Evolutionary conservation across 2,329 filamentous ascomycete species (phyloP).

Genomic region (Calonectria pteridis): DNA sequence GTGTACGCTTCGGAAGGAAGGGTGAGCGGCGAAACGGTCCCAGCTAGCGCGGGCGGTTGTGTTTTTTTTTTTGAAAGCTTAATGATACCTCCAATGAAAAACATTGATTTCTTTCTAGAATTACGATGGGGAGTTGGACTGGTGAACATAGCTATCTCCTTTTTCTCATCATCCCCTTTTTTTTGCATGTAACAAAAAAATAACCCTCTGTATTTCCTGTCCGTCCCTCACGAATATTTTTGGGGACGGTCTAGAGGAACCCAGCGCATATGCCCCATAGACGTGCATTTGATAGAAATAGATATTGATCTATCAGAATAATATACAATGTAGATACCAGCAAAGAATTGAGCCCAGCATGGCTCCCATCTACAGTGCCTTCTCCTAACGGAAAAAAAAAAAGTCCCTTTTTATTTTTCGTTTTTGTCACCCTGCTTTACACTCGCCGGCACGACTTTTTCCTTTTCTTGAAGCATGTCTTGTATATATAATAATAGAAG

Average conservation of each 20-base stretch:
- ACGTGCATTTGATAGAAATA: conserved; percentile 11
- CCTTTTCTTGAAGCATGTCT: background rate
- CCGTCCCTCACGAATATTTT: background rate
- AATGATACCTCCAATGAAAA: conserved; percentile 50
- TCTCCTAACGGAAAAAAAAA: background rate
- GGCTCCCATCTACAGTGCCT: background rate
- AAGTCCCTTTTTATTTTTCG: background rate
- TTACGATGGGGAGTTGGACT: background rate
- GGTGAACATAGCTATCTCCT: background rate
- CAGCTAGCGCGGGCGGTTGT: conserved; percentile 38
- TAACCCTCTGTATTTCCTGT: conserved; percentile 19
- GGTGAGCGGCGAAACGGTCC: conserved; percentile 37
- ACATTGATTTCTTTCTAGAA: conserved; percentile 30
- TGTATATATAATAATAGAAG: background rate
- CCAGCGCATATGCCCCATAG: conserved; percentile 12
- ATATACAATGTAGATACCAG: conserved; percentile 8
- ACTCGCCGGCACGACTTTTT: background rate
- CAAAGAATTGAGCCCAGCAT: background rate
- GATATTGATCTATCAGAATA: conserved; percentile 14
- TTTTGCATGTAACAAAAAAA: conserved; percentile 25
- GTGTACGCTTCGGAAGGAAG: conserved; percentile 32
- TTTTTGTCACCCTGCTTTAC: background rate
- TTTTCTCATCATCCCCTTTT: background rate
- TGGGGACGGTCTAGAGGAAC: conserved; percentile 5
- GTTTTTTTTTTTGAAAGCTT: conserved; percentile 43